Evolutionary conservation across 1,139 yeast species (phyloP).

Genomic region (Kazachstania sp.): DNA sequence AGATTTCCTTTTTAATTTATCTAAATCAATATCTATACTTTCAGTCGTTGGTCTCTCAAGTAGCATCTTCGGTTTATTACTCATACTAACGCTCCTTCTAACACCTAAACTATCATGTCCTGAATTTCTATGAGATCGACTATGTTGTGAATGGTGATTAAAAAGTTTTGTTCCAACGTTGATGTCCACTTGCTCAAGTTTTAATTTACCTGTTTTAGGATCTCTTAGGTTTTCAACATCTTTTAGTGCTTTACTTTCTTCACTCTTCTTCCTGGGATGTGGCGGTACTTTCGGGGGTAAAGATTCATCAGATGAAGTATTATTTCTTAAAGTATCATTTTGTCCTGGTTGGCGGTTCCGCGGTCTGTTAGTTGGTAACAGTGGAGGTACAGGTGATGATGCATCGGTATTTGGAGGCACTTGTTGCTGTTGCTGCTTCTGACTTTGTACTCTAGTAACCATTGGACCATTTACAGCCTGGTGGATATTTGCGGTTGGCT

Average conservation of each 20-base stretch:
- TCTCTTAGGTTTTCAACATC: conserved; percentile 11
- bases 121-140: neutral
- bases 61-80: conserved; percentile 1
- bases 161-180: neutral
- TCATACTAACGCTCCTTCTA: conserved; percentile 5
- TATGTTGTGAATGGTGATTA: neutral
- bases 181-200: conserved; percentile 4
- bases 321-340: neutral
- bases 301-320: neutral
- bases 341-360: no score
- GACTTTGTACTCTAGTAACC: no score
- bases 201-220: neutral
- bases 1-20: conserved; percentile 18
- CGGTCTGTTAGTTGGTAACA: no score
- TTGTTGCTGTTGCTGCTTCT: neutral
- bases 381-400: neutral
- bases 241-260: conserved; percentile 7
- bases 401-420: neutral
- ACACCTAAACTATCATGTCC: neutral
- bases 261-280: conserved; percentile 3
- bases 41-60: conserved; percentile 20
- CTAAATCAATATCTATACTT: conserved; percentile 27
- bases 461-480: no score
- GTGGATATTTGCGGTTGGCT: neutral
- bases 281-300: conserved; percentile 2